Percentiles rank a stretch among this genome's conserved stretches.
phyloP scores from a whole-genome alignment of 768 basidiomycete species.

The Mycena venus region DNA sequence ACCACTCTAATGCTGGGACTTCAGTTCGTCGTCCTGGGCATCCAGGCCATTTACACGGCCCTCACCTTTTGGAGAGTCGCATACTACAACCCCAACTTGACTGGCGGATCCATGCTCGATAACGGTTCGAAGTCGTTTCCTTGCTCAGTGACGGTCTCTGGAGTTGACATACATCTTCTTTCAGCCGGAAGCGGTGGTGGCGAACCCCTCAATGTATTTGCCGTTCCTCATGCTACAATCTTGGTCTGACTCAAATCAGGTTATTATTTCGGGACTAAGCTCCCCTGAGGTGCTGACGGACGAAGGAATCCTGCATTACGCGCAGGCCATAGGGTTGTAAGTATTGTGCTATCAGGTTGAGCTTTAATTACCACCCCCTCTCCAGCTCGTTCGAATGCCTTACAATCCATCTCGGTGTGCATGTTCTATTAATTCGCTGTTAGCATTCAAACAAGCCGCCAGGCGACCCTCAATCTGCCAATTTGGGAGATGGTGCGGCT shows the following conservation, averaged over 20 bases:
- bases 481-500: constrained; percentile 84
- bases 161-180: neutral
- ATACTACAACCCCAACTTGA: constrained; percentile 50
- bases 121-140: constrained; percentile 37
- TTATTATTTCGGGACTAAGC: constrained; percentile 71
- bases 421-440: neutral
- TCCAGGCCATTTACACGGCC: constrained; percentile 15
- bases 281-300: constrained; percentile 62
- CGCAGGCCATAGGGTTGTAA: constrained; percentile 67
- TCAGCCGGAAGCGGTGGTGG: constrained; percentile 49
- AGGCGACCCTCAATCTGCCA: constrained; percentile 68
- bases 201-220: constrained; percentile 60
- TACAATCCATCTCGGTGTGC: constrained; percentile 60
- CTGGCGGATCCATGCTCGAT: constrained; percentile 60
- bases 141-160: neutral
- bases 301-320: constrained; percentile 63
- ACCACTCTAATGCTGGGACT: constrained; percentile 19
- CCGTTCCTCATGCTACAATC: neutral
- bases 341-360: constrained; percentile 29
- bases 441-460: constrained; percentile 69
- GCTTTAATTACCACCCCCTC: neutral
- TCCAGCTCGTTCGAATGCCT: constrained; percentile 70
- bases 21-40: constrained; percentile 10
- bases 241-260: constrained; percentile 44
- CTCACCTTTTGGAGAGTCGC: constrained; percentile 28